Percentiles rank a stretch among this genome's conserved stretches.
Conservation (phyloP, 257 asterid genomes). For the Gentiana dahurica region DNA sequence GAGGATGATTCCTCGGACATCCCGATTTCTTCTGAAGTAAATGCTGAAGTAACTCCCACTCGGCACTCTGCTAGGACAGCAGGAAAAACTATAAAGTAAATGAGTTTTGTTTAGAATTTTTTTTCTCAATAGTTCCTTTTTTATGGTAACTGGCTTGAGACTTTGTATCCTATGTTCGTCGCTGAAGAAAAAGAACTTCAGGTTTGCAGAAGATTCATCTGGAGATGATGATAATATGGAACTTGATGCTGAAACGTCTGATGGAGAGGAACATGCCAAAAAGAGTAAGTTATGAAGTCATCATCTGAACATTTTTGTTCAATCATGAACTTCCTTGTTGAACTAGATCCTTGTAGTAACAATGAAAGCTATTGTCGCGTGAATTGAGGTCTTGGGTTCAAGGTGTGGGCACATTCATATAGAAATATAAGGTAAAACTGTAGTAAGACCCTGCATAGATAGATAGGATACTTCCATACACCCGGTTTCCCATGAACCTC, state of each 20-base stretch:
- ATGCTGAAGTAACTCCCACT: conserved; percentile 44
- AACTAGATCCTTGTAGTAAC: no score
- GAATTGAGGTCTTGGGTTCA: no score
- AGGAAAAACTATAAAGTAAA: conserved; percentile 60
- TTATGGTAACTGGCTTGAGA: not conserved
- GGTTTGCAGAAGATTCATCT: conserved; percentile 63
- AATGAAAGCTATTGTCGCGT: no score
- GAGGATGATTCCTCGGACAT: conserved; percentile 44
- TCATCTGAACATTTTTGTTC: conserved; percentile 20
- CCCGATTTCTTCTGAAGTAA: conserved; percentile 30
- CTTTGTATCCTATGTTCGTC: not conserved
- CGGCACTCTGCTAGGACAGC: conserved; percentile 69
- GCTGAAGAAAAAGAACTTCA: conserved; percentile 16
- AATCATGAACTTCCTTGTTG: no score
- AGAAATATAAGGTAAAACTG: no score
- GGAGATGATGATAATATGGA: conserved; percentile 51
- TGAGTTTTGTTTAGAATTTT: not conserved
- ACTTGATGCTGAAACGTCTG: conserved; percentile 30
- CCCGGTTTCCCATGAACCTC: no score
- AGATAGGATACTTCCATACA: no score
- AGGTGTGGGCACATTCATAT: no score
- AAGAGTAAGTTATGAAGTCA: conserved; percentile 17
- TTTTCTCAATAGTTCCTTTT: no score
- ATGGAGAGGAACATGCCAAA: conserved; percentile 30
- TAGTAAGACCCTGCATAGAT: no score